Conservation (phyloP, 106 monocot species). For the Phalaenopsis aphrodite region DNA sequence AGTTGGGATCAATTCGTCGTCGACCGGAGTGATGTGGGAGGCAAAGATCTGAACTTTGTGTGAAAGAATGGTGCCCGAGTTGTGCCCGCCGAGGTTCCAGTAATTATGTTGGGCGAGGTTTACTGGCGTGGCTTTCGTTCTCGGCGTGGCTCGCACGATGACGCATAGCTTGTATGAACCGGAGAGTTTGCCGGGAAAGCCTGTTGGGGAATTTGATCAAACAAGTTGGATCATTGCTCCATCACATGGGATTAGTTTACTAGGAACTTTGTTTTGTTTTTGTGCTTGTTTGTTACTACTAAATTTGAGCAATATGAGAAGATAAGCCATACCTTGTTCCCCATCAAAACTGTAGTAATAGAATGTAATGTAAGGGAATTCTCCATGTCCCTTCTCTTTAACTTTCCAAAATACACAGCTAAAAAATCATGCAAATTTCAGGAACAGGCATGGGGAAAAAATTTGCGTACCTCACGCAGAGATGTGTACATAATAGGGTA, state of each 20-base stretch:
- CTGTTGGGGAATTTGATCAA: constrained; percentile 15
- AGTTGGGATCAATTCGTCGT: constrained; percentile 29
- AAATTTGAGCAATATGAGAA: background rate
- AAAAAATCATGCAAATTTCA: no score
- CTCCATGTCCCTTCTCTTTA: constrained; percentile 29
- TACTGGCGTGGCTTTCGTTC: constrained; percentile 46
- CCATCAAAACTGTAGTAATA: constrained; percentile 50
- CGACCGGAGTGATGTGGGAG: constrained; percentile 28
- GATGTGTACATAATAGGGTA: no score
- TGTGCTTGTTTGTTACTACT: no score
- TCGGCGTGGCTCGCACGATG: constrained; percentile 29
- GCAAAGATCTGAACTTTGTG: constrained; percentile 58
- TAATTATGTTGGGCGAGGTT: constrained; percentile 78
- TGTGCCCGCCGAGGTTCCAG: constrained; percentile 78
- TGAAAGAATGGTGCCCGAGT: constrained; percentile 40
- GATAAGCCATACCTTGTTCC: constrained; percentile 35
- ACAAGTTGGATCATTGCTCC: background rate
- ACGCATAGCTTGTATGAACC: constrained; percentile 36
- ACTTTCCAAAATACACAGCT: constrained; percentile 34
- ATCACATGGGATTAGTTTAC: no score
- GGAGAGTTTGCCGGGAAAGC: constrained; percentile 79
- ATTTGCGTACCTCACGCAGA: no score
- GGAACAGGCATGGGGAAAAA: no score
- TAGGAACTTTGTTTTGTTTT: no score
- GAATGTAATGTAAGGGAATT: constrained; percentile 39